phyloP scores from a whole-genome alignment of 148 eudicot genomes.

The Camellia japonica region DNA sequence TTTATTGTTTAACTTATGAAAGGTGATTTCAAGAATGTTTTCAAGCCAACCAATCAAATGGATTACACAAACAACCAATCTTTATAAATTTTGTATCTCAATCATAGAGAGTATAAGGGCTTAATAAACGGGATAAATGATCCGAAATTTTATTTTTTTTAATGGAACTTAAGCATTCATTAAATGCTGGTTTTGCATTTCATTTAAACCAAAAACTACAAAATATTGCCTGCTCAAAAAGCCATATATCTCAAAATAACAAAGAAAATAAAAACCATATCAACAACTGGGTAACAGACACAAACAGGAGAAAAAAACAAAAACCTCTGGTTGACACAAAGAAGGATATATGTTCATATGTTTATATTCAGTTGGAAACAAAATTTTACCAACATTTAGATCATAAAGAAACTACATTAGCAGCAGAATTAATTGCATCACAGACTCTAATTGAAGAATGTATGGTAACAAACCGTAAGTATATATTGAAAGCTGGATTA shows the following conservation, averaged over 20 bases:
- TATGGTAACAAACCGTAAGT: background rate
- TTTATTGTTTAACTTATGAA: background rate
- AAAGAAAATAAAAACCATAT: background rate
- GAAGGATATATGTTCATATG: too few relatives aligned
- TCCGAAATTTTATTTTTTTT: background rate
- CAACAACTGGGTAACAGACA: background rate
- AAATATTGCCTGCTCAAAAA: background rate
- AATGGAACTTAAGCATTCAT: background rate
- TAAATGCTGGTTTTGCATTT: background rate
- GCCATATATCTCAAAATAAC: background rate
- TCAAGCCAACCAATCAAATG: background rate
- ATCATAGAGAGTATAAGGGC: background rate
- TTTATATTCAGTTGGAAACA: too few relatives aligned
- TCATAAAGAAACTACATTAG: background rate
- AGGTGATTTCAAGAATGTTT: background rate
- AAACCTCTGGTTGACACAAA: too few relatives aligned
- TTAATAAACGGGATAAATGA: slow-evolving; percentile 1
- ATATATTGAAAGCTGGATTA: background rate
- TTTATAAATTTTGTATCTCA: background rate
- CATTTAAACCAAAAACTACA: background rate
- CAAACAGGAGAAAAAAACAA: background rate
- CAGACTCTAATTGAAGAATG: background rate
- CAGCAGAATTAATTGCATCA: background rate
- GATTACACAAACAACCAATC: slow-evolving; percentile 1
- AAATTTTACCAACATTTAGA: background rate